Evolutionary conservation across 768 basidiomycete species (phyloP).

Genomic region (Mycena albidolilacea): DNA sequence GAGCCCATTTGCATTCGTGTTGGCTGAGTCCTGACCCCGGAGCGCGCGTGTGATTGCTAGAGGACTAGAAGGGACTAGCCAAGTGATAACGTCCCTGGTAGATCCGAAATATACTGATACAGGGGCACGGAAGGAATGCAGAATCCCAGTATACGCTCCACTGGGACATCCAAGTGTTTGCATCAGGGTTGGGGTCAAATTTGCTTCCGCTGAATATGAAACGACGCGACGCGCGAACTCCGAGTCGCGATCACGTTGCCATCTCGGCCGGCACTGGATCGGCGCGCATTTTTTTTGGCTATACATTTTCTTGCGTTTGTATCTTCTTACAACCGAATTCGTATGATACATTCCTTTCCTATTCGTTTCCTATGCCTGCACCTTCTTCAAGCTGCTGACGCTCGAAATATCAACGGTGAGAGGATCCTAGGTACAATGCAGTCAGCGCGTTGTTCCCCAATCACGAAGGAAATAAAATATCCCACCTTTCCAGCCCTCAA

Average conservation of each 20-base stretch:
- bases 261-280: not conserved
- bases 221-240: no score
- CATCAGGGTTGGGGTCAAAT: not conserved
- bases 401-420: slow-evolving; percentile 42
- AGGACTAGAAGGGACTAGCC: not conserved
- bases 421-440: slow-evolving; percentile 21
- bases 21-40: not conserved
- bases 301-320: not conserved
- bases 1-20: not conserved
- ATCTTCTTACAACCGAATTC: not conserved
- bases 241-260: not conserved
- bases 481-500: slow-evolving; percentile 81
- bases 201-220: not conserved
- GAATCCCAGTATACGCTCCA: not conserved
- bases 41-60: not conserved
- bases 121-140: not conserved
- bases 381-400: slow-evolving; percentile 44
- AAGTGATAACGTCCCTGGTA: not conserved
- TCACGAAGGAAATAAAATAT: not conserved
- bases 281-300: not conserved
- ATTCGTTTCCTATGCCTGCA: slow-evolving; percentile 31
- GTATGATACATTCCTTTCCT: not conserved
- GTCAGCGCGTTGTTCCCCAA: not conserved
- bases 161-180: not conserved
- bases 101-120: slow-evolving; percentile 4